Evolutionary conservation across 2,329 filamentous ascomycete species (phyloP).

Genomic region (Alternaria metachromatica): DNA sequence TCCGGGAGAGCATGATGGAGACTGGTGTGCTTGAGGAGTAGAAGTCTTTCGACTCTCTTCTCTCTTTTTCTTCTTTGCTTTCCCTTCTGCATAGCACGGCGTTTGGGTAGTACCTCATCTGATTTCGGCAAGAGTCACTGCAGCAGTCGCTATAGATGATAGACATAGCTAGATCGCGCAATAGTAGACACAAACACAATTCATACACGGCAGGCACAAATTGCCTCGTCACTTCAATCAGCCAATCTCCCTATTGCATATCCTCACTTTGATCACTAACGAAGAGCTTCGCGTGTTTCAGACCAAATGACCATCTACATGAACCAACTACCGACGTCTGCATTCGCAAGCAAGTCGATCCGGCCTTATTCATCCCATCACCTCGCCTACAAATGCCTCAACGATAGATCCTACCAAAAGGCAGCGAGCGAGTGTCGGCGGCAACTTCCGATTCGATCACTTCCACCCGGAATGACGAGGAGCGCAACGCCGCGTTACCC

Average conservation of each 20-base stretch:
- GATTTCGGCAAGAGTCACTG: background rate
- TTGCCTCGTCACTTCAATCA: background rate
- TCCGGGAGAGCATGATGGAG: slow-evolving; percentile 41
- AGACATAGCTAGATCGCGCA: background rate
- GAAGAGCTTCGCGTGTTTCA: background rate
- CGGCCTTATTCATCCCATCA: background rate
- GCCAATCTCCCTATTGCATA: background rate
- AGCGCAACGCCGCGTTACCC: background rate
- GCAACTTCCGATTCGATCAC: background rate
- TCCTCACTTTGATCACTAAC: background rate
- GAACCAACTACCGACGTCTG: background rate
- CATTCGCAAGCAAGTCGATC: background rate
- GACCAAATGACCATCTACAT: background rate
- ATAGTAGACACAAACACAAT: background rate
- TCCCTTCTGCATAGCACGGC: slow-evolving; percentile 20
- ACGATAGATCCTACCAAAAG: background rate
- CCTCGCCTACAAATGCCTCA: background rate
- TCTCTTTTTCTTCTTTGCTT: background rate
- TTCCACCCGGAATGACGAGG: background rate
- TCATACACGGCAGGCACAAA: slow-evolving; percentile 2
- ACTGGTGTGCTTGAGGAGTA: slow-evolving; percentile 39
- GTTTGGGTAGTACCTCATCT: slow-evolving; percentile 9
- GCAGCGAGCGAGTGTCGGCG: background rate
- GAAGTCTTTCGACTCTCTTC: background rate
- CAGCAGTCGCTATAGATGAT: slow-evolving; percentile 1